These are phyloP conservation scores for Coemansia sp. DNA, from an alignment of 371 early-diverging fungal species.

Conservation along the genomic window DNA sequence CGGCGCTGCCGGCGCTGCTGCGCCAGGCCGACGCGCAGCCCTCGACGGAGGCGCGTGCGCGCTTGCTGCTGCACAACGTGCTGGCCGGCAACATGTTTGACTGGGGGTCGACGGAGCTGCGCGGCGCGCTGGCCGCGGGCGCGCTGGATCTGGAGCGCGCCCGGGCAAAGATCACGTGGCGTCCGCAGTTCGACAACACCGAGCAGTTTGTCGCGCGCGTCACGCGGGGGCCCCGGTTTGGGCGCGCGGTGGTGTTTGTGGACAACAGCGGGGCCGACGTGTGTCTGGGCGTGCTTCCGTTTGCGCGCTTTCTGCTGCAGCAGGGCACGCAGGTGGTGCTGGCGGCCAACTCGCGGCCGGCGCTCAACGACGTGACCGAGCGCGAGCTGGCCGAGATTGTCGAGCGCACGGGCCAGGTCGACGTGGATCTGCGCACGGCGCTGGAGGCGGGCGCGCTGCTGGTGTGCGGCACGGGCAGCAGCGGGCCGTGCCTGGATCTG, in stretches of 20 bases:
- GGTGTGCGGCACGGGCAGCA: conserved; percentile 64
- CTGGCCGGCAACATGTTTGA: conserved; percentile 81
- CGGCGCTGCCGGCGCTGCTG: conserved; percentile 52
- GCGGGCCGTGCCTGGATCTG: conserved; percentile 68
- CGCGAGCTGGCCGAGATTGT: conserved; percentile 57
- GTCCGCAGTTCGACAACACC: conserved; percentile 51
- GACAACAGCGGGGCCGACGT: conserved; percentile 76
- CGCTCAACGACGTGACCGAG: conserved; percentile 73
- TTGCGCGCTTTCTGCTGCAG: conserved; percentile 57
- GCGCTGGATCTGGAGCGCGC: conserved; percentile 59
- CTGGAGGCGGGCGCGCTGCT: conserved; percentile 41
- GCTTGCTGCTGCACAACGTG: conserved; percentile 59
- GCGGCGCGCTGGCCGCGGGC: conserved; percentile 55
- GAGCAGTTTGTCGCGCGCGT: conserved; percentile 46
- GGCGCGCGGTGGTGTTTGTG: conserved; percentile 64
- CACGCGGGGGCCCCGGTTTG: conserved; percentile 36
- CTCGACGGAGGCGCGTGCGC: conserved; percentile 33
- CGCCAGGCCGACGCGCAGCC: conserved; percentile 52
- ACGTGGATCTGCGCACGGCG: conserved; percentile 46
- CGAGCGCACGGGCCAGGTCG: conserved; percentile 44
- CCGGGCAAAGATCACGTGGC: conserved; percentile 50
- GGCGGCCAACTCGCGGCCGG: conserved; percentile 68
- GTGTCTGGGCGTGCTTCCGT: conserved; percentile 66
- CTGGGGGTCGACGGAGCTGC: conserved; percentile 65
- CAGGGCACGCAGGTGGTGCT: conserved; percentile 60